Evolutionary conservation across 257 asterid species (phyloP).

Genomic region (Plantago elongata): DNA sequence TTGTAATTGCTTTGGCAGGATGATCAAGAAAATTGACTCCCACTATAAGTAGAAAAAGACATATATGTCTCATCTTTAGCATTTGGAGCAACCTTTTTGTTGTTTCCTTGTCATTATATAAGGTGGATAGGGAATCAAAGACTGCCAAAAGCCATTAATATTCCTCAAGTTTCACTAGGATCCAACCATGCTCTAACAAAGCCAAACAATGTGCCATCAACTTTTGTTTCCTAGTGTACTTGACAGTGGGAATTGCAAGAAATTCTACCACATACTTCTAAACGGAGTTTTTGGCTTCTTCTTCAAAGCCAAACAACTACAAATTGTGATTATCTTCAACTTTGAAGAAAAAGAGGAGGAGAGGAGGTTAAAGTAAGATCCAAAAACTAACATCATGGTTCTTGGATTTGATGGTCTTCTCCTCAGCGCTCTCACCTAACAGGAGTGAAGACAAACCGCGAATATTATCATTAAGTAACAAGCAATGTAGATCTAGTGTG

Average conservation of each 20-base stretch:
- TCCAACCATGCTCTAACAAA: constrained; percentile 80
- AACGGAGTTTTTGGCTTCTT: constrained; percentile 26
- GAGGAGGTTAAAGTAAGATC: not conserved
- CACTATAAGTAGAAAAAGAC: constrained; percentile 17
- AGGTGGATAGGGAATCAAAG: constrained; percentile 67
- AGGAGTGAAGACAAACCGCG: no score
- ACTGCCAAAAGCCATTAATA: constrained; percentile 44
- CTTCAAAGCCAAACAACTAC: constrained; percentile 19
- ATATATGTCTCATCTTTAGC: constrained; percentile 19
- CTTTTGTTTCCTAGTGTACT: constrained; percentile 39
- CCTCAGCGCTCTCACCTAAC: not conserved
- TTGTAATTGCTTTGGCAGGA: constrained; percentile 23
- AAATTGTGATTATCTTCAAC: constrained; percentile 31
- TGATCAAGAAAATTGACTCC: constrained; percentile 22
- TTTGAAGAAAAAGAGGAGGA: constrained; percentile 17
- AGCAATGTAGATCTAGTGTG: no score
- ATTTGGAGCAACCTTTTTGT: constrained; percentile 23
- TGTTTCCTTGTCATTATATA: constrained; percentile 50
- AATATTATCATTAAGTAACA: no score
- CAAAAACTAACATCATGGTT: constrained; percentile 1
- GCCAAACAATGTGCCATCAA: constrained; percentile 60
- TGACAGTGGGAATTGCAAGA: constrained; percentile 42
- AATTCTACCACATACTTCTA: constrained; percentile 43
- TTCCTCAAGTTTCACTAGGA: constrained; percentile 36
- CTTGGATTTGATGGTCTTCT: not conserved